Percentiles rank a stretch among this genome's conserved stretches.
Evolutionary conservation across 345 rosid species (phyloP).

Genomic region (Citrus sinensis): DNA sequence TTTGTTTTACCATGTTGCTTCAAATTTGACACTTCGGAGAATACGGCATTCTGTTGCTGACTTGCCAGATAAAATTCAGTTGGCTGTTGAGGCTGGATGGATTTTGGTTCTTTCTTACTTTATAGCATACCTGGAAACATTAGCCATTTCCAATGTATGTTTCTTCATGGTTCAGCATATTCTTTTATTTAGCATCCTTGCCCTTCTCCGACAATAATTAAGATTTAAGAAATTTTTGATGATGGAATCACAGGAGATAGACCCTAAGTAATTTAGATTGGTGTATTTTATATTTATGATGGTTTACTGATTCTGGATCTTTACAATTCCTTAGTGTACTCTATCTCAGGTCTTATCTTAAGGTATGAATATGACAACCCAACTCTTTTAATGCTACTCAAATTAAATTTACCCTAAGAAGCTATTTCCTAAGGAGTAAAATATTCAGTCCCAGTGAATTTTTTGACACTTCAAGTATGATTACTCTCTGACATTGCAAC

Average conservation of each 20-base stretch:
- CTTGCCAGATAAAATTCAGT: constrained; percentile 65
- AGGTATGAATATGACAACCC: not conserved
- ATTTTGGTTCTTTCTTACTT: constrained; percentile 86
- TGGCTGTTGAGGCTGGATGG: constrained; percentile 80
- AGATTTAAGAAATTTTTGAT: not conserved
- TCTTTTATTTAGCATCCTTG: not conserved
- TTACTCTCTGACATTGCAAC: not conserved
- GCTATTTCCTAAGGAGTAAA: not conserved
- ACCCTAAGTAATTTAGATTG: not conserved
- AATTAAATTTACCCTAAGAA: constrained; percentile 3
- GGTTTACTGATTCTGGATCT: not conserved
- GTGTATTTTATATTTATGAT: not conserved
- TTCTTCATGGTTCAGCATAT: constrained; percentile 12
- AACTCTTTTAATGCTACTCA: not conserved
- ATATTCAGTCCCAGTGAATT: not conserved
- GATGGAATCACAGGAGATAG: not conserved
- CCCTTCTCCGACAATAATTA: not conserved
- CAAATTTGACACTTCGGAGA: constrained; percentile 91
- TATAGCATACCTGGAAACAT: constrained; percentile 92
- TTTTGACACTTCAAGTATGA: not conserved
- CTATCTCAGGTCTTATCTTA: not conserved
- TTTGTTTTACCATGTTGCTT: constrained; percentile 85
- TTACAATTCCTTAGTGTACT: not conserved
- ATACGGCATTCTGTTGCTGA: constrained; percentile 59
- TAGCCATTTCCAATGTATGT: constrained; percentile 89